Evolutionary conservation across 2,329 filamentous ascomycete species (phyloP).

Genomic region (Metarhizium brunneum): DNA sequence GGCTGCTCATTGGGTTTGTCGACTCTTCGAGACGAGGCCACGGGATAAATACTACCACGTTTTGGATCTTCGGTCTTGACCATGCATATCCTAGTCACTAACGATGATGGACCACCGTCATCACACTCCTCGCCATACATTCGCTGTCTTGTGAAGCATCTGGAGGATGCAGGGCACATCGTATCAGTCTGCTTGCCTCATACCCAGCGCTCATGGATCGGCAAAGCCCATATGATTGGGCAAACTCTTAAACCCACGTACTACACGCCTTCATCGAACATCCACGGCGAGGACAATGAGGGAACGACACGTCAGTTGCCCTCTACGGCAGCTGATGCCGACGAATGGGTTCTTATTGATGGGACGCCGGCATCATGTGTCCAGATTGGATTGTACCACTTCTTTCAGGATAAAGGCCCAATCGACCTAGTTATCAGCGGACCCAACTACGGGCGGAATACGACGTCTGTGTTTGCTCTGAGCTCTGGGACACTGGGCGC

Average conservation of each 20-base stretch:
- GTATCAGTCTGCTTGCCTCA: slow-evolving; percentile 89
- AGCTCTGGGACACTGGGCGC: slow-evolving; percentile 71
- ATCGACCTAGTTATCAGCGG: slow-evolving; percentile 71
- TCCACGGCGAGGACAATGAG: slow-evolving; percentile 37
- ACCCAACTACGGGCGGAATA: slow-evolving; percentile 78
- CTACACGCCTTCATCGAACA: slow-evolving; percentile 53
- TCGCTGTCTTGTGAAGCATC: slow-evolving; percentile 60
- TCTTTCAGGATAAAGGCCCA: slow-evolving; percentile 62
- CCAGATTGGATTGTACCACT: slow-evolving; percentile 74
- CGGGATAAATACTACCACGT: background rate
- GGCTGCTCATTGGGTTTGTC: background rate
- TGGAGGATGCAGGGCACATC: slow-evolving; percentile 68
- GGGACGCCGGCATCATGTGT: slow-evolving; percentile 74
- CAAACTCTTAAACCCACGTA: slow-evolving; percentile 77
- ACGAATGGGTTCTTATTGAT: slow-evolving; percentile 76
- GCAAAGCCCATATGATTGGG: slow-evolving; percentile 93
- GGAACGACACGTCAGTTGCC: slow-evolving; percentile 54
- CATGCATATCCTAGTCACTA: slow-evolving; percentile 60
- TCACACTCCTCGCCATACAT: slow-evolving; percentile 72
- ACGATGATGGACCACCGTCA: slow-evolving; percentile 76
- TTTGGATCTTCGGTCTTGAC: slow-evolving; percentile 9
- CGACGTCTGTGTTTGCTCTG: slow-evolving; percentile 69
- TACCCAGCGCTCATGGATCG: slow-evolving; percentile 93
- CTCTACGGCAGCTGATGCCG: slow-evolving; percentile 45
- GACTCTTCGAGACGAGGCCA: background rate